Percentiles rank a stretch among this genome's conserved stretches.
These are phyloP conservation scores for Tulasnella sp. DNA, from an alignment of 768 basidiomycete genomes.

Conservation along the genomic window DNA sequence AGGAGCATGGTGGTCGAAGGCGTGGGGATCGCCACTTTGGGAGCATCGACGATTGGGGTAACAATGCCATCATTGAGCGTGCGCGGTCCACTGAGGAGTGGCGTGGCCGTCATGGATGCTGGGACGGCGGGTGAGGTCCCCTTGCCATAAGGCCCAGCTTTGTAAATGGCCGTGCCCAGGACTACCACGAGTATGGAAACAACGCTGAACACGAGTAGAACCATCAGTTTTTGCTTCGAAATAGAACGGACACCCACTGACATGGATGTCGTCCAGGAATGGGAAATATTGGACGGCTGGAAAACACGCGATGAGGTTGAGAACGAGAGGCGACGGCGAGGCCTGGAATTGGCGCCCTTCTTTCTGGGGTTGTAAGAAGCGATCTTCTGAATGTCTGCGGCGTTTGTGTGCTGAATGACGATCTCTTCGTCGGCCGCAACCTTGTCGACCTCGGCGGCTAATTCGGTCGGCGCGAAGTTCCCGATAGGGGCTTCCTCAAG, in stretches of 20 bases:
- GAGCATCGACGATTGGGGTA: not conserved
- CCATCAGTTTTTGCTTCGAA: slow-evolving; percentile 3
- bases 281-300: slow-evolving; percentile 14
- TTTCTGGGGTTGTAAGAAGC: slow-evolving; percentile 17
- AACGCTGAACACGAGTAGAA: slow-evolving; percentile 9
- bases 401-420: not conserved
- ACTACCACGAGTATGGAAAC: slow-evolving; percentile 16
- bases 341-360: not conserved
- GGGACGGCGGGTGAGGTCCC: not conserved
- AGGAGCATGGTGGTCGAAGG: not conserved
- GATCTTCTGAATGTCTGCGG: slow-evolving; percentile 20
- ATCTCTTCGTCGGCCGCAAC: not conserved
- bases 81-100: not conserved
- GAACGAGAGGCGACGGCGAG: slow-evolving; percentile 13
- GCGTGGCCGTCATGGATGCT: not conserved
- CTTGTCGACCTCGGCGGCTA: slow-evolving; percentile 1
- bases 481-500: slow-evolving; percentile 1
- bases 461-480: not conserved
- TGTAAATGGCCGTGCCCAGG: slow-evolving; percentile 17
- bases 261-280: slow-evolving; percentile 26
- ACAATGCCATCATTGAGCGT: not conserved
- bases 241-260: slow-evolving; percentile 14
- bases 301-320: not conserved
- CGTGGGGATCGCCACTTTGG: not conserved
- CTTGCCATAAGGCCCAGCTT: not conserved